Conservation (phyloP, 495 filamentous ascomycete genomes). For the Aspergillus wentii region DNA sequence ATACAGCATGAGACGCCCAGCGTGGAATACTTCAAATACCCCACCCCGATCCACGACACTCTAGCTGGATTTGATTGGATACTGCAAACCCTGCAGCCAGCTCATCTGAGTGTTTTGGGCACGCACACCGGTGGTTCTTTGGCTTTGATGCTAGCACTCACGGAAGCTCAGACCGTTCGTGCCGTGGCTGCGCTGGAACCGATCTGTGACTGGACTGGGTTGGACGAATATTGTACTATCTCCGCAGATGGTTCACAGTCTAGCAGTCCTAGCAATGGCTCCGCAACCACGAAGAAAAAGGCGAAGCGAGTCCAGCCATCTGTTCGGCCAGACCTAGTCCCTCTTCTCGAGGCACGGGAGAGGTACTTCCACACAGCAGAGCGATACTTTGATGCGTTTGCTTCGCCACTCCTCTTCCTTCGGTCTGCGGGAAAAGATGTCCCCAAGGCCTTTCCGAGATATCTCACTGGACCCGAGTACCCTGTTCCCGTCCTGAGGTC, state of each 20-base stretch:
- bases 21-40: constrained; percentile 22
- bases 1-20: too few relatives aligned
- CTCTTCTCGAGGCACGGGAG: constrained; percentile 33
- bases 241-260: neutral
- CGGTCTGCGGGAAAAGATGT: constrained; percentile 42
- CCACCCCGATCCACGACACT: constrained; percentile 39
- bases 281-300: neutral
- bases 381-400: constrained; percentile 54
- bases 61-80: constrained; percentile 38
- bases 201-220: constrained; percentile 35
- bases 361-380: constrained; percentile 42
- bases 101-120: constrained; percentile 43
- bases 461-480: constrained; percentile 31
- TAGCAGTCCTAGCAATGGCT: too few relatives aligned
- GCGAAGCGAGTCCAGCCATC: constrained; percentile 9
- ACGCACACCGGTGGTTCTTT: constrained; percentile 52
- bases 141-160: constrained; percentile 54
- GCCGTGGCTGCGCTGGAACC: constrained; percentile 32
- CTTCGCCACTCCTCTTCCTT: constrained; percentile 55
- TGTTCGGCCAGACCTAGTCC: constrained; percentile 28
- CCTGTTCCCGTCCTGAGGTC: constrained; percentile 26
- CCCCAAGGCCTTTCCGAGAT: constrained; percentile 27
- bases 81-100: constrained; percentile 20
- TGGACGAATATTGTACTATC: constrained; percentile 32
- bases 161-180: constrained; percentile 43